A percentile compares a stretch with the other conserved stretches of the same genome.
These are phyloP conservation scores for Tolypocladium ophioglossoides DNA, from an alignment of 2,329 filamentous ascomycete genomes.

Conservation along the genomic window DNA sequence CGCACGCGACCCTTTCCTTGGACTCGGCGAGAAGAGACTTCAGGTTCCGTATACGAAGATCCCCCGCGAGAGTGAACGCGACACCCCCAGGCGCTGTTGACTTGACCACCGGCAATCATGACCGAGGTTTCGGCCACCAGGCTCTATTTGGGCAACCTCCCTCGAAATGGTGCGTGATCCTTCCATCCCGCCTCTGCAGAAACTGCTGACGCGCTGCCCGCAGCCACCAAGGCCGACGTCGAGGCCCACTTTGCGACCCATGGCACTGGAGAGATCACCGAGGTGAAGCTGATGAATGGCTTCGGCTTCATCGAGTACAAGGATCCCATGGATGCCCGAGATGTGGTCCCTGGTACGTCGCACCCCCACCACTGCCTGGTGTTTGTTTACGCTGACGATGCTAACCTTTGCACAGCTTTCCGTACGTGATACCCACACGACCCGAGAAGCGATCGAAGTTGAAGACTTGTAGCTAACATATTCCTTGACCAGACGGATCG, in stretches of 20 bases:
- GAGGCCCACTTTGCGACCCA: conserved; percentile 92
- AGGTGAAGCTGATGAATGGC: conserved; percentile 99
- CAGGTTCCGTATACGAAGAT: neutral
- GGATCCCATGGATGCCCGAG: conserved; percentile 93
- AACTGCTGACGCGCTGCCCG: conserved; percentile 35
- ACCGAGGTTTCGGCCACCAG: conserved; percentile 88
- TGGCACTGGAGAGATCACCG: conserved; percentile 93
- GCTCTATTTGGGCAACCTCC: conserved; percentile 96
- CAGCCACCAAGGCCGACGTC: conserved; percentile 94
- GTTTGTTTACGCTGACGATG: neutral
- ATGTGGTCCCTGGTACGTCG: conserved; percentile 87
- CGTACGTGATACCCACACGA: conserved; percentile 36
- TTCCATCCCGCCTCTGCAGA: conserved; percentile 13
- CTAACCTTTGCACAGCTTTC: conserved; percentile 38
- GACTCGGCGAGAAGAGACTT: neutral
- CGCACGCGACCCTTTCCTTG: neutral
- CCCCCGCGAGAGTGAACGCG: neutral
- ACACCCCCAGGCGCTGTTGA: conserved; percentile 1
- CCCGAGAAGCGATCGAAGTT: neutral
- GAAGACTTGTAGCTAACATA: conserved; percentile 1
- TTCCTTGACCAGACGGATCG: conserved; percentile 63
- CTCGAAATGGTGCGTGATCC: conserved; percentile 66
- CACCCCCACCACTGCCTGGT: neutral
- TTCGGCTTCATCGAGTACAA: conserved; percentile 99
- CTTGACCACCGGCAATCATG: conserved; percentile 39